phyloP scores from a whole-genome alignment of 805 yeast genomes.

The Yamadazyma sp. region DNA sequence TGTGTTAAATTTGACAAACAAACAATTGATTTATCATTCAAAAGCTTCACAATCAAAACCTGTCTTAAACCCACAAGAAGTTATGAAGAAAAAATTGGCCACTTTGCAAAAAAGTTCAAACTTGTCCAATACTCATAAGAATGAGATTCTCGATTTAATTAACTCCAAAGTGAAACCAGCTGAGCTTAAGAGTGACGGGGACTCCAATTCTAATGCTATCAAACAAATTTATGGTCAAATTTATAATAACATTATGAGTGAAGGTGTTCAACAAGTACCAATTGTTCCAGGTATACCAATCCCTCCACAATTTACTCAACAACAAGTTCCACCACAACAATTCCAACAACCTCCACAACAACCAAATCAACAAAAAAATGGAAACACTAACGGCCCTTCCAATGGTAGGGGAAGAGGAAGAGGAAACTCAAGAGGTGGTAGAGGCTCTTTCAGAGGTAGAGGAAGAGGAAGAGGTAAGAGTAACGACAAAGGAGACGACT shows the following conservation, averaged over 20 bases:
- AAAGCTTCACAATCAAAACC: conserved; percentile 49
- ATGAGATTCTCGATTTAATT: conserved; percentile 44
- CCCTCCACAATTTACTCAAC: conserved; percentile 6
- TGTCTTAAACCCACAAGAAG: conserved; percentile 8
- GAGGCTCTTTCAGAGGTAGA: conserved; percentile 8
- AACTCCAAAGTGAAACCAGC: conserved; percentile 27
- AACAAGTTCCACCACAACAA: not conserved
- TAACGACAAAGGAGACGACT: too few relatives aligned
- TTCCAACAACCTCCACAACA: not conserved
- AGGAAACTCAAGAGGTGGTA: conserved; percentile 12
- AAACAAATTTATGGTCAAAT: conserved; percentile 43
- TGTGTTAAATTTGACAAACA: conserved; percentile 70
- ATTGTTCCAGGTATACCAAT: conserved; percentile 25
- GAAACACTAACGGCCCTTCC: not conserved
- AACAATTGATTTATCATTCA: conserved; percentile 75
- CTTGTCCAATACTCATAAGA: conserved; percentile 15
- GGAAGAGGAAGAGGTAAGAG: conserved; percentile 5
- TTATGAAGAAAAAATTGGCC: conserved; percentile 19
- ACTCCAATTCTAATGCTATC: conserved; percentile 28
- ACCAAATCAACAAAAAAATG: not conserved
- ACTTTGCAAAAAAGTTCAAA: conserved; percentile 14
- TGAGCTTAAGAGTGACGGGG: conserved; percentile 16
- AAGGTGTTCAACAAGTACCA: conserved; percentile 21
- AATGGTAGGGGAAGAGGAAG: conserved; percentile 12
- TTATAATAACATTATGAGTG: conserved; percentile 41